A percentile compares a stretch with the other conserved stretches of the same genome.
Evolutionary conservation across 2,329 filamentous ascomycete genomes (phyloP).

Genomic region (Juglanconis juglandina): DNA sequence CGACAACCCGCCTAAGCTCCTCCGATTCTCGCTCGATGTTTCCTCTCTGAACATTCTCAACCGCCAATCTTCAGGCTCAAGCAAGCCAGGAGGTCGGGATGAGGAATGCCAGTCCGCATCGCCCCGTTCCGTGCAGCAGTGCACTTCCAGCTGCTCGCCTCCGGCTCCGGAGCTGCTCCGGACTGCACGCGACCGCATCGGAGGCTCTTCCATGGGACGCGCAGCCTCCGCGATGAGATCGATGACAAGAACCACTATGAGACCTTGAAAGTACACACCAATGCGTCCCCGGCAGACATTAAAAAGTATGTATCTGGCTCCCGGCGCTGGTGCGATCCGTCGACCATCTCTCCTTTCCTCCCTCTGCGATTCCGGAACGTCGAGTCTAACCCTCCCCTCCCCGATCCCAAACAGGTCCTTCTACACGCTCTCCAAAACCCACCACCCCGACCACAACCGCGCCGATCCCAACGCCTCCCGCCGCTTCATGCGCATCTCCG

Average conservation of each 20-base stretch:
- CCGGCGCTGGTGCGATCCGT: neutral
- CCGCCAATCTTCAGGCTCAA: slow-evolving; percentile 6
- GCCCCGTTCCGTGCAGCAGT: slow-evolving; percentile 27
- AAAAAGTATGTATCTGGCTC: slow-evolving; percentile 61
- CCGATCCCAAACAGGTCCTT: slow-evolving; percentile 55
- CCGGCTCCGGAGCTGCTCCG: slow-evolving; percentile 9
- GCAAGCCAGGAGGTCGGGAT: slow-evolving; percentile 41
- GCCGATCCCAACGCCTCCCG: slow-evolving; percentile 66
- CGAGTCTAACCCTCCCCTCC: neutral
- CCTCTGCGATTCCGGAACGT: neutral
- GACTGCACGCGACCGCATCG: slow-evolving; percentile 3
- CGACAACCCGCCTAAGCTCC: neutral
- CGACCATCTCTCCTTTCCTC: neutral
- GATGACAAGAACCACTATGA: slow-evolving; percentile 70
- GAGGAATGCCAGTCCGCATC: slow-evolving; percentile 59
- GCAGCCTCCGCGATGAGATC: slow-evolving; percentile 25
- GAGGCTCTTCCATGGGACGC: slow-evolving; percentile 29
- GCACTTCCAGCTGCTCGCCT: slow-evolving; percentile 16
- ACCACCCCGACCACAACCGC: slow-evolving; percentile 91
- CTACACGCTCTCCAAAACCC: slow-evolving; percentile 83
- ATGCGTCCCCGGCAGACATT: slow-evolving; percentile 71
- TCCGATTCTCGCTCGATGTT: neutral
- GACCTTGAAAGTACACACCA: slow-evolving; percentile 66
- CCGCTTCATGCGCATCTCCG: slow-evolving; percentile 78
- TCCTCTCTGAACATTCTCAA: neutral